These are phyloP conservation scores for Fraxinus albicans DNA, from an alignment of 305 asterid species.

Conservation along the genomic window DNA sequence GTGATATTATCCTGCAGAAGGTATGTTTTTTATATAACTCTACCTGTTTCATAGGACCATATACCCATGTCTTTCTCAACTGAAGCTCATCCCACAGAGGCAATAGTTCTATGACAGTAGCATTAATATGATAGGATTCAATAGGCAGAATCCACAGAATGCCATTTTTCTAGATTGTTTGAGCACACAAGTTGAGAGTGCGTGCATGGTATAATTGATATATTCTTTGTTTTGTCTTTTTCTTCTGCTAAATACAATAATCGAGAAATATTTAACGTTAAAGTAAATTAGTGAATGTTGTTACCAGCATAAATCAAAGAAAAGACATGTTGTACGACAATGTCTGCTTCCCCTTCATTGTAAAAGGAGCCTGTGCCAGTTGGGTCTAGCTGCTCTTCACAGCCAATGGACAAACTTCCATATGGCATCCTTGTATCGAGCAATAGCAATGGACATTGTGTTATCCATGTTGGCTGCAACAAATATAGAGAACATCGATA, in stretches of 20 bases:
- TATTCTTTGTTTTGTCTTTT: neutral
- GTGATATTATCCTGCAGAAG: constrained; percentile 11
- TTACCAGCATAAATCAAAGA: constrained; percentile 89
- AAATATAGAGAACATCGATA: constrained; percentile 14
- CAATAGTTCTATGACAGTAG: neutral
- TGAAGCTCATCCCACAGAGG: constrained; percentile 4
- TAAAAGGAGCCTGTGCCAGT: constrained; percentile 98
- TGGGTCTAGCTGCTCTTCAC: constrained; percentile 97
- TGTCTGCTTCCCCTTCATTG: constrained; percentile 97
- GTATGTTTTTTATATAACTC: neutral
- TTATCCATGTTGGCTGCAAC: constrained; percentile 87
- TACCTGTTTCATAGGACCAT: neutral
- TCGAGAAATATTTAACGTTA: neutral
- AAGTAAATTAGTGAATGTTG: constrained; percentile 16
- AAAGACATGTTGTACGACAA: constrained; percentile 77
- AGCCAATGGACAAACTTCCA: constrained; percentile 90
- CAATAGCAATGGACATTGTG: constrained; percentile 90
- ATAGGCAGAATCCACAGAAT: neutral
- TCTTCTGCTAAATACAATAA: neutral
- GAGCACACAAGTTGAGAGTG: constrained; percentile 15
- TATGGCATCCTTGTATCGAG: constrained; percentile 95
- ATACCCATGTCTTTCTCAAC: constrained; percentile 9
- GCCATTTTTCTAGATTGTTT: constrained; percentile 6
- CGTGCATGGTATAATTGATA: constrained; percentile 2
- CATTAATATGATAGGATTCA: constrained; percentile 4